These are phyloP conservation scores for Penicillium lagena DNA, from an alignment of 495 filamentous ascomycete species.

Conservation along the genomic window DNA sequence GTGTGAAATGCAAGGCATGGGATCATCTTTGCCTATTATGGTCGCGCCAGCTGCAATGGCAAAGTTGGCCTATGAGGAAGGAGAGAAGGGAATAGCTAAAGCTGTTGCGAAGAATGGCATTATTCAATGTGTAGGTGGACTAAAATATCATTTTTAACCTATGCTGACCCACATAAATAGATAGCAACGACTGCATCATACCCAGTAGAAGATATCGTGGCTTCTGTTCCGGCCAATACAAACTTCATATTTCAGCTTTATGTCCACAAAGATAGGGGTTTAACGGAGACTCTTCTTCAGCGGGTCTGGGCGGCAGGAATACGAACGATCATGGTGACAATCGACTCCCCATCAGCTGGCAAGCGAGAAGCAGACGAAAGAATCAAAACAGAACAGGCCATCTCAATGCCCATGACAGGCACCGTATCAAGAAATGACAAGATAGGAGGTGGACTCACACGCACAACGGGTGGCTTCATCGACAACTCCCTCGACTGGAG, in stretches of 20 bases:
- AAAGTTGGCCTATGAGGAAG: slow-evolving; percentile 52
- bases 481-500: slow-evolving; percentile 70
- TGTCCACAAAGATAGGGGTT: slow-evolving; percentile 56
- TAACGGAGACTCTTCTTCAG: slow-evolving; percentile 44
- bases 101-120: slow-evolving; percentile 40
- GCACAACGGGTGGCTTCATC: slow-evolving; percentile 55
- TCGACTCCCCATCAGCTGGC: slow-evolving; percentile 79
- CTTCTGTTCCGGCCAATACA: slow-evolving; percentile 25
- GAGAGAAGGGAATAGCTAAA: slow-evolving; percentile 54
- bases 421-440: slow-evolving; percentile 44
- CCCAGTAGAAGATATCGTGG: slow-evolving; percentile 49
- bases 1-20: slow-evolving; percentile 28
- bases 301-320: slow-evolving; percentile 36
- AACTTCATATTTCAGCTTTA: slow-evolving; percentile 68
- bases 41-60: slow-evolving; percentile 66
- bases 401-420: slow-evolving; percentile 41
- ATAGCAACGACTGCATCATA: slow-evolving; percentile 50
- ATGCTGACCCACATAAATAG: too few relatives aligned
- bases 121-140: slow-evolving; percentile 25
- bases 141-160: too few relatives aligned
- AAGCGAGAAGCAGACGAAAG: slow-evolving; percentile 84
- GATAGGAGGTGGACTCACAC: slow-evolving; percentile 56
- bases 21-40: slow-evolving; percentile 42
- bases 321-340: slow-evolving; percentile 62
- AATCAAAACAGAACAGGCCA: slow-evolving; percentile 32